Evolutionary conservation across 1,284 basidiomycete genomes (phyloP), one percentile per base, ranked within the genome.

Genomic region (Pseudozyma hubeiensis): DNA sequence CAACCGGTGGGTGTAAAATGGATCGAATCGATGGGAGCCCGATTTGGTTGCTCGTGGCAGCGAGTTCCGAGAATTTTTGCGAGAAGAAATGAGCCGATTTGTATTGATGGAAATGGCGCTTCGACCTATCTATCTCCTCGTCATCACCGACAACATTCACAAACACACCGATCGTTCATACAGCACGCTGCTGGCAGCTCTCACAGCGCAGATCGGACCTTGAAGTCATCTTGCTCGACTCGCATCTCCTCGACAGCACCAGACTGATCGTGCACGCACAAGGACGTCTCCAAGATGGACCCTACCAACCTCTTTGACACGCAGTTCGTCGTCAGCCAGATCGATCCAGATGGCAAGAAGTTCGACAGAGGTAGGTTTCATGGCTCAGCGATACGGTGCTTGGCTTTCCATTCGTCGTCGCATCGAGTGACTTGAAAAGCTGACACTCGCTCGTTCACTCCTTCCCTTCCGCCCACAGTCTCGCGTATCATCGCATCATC

Each of bases 351-450:
- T 83, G 96, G 97, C 57, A 97, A 93, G 87, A 97, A 96, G 85
- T 97, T 97, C 79, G 95, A 97, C 85, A 88, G 95, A 90, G 95
- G 95, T 95, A 41, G 10, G 67, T 59, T 6, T 9, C 7, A 44
- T 24, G 8, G 8, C 1, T 16, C 7, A 41, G 8, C 35, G 35
- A 9, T 14, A 37, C 35, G 35, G 35, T 37, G 35, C 35, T 24
- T 24, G 24, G 2, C 35, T 5, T 37, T 37, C 9, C 16, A 14
- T 14, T 30, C 39, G n/a, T 14, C 7, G 40, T 14, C 40, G 16
- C 16, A 16, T n/a, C 16, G 24, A 24, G 4, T 24, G 24, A 24
- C 24, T 24, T 24, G 24, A 24, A 13, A 7, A 41, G 40, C 40
- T 41, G 40, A 41, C 40, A 14, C 16, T 41, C 16, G 13, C 9